Evolutionary conservation across 1,284 basidiomycete species (phyloP), one percentile per base, ranked within the genome.

Genomic region (Puccinia polysora): DNA sequence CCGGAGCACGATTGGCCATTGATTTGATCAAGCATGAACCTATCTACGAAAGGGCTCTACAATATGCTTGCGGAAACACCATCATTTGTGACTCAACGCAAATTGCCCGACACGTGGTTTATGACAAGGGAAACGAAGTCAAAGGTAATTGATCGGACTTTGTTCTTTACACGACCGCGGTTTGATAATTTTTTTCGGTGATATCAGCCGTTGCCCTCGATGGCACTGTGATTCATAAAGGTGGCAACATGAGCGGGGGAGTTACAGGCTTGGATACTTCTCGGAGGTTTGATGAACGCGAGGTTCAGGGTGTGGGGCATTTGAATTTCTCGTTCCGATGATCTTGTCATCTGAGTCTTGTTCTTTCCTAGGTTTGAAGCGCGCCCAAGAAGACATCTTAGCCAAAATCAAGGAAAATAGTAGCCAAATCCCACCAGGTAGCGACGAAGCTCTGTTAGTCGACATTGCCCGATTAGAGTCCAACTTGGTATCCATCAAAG

Each of bases 201-300:
- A 63, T 30, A 15, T 36, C 75, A 96, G 94, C 94, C 73, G 95
- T 99, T 10, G 95, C 96, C 0, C 83, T 99, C 49, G 94, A 98
- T 59, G 96, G 96, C 0, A 97, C 94, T 0, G 84, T 99, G 71
- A 97, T 98, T 65, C 96, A 98, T 81, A 96, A 95, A 83, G 93
- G 89, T 76, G 96, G 96, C 76, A 82, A 96, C 56, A 98, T 98
- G 78, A 98, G 96, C 40, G 96, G 96, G 82, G 96, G 96, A 52
- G 84, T 87, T 38, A 91, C 90, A 74, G 85, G 87, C 0, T 86
- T 87, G 75, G 84, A 83, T 45, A 85, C 81, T 43, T 84, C 85
- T 60, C 88, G 90, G 81, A 90, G 90, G 78, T 97, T 92, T 88
- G 91, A 94, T 73, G 94, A 97, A 79, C 89, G 88, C 75, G 92